Percentiles rank a stretch among this genome's conserved stretches.
These are phyloP conservation scores for Chrysoporthe deuterocubensis DNA, from an alignment of 2,329 filamentous ascomycete species.

Conservation along the genomic window DNA sequence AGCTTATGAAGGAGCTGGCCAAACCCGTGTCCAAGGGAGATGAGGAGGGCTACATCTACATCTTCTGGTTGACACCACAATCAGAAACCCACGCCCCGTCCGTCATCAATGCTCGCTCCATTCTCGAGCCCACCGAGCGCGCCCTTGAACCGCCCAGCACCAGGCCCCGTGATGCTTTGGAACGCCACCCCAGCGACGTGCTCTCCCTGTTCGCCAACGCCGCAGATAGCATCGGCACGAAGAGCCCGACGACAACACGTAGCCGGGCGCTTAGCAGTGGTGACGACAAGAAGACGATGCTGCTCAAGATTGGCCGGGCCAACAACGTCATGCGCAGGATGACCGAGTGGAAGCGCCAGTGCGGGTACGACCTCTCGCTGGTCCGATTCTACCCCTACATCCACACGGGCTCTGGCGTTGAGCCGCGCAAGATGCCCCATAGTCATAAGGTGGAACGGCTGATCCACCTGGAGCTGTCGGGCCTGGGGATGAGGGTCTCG, in stretches of 20 bases:
- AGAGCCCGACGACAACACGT: conserved; percentile 29
- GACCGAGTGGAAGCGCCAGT: conserved; percentile 93
- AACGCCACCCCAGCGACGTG: conserved; percentile 58
- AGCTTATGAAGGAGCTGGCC: conserved; percentile 75
- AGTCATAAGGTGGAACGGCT: conserved; percentile 87
- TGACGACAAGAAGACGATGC: conserved; percentile 59
- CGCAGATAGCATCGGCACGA: conserved; percentile 31
- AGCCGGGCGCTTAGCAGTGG: conserved; percentile 31
- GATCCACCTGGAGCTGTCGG: conserved; percentile 84
- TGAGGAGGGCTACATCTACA: conserved; percentile 94
- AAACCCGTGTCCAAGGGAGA: conserved; percentile 75
- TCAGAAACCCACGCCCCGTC: conserved; percentile 58
- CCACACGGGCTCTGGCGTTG: conserved; percentile 44
- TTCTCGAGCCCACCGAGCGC: conserved; percentile 53
- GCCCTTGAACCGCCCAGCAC: conserved; percentile 48
- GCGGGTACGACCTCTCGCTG: conserved; percentile 84
- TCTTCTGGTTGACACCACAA: conserved; percentile 90
- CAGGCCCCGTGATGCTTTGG: conserved; percentile 37
- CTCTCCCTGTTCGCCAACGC: conserved; percentile 53
- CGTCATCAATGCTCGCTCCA: conserved; percentile 61
- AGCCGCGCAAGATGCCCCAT: conserved; percentile 76
- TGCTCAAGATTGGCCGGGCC: conserved; percentile 69
- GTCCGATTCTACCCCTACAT: conserved; percentile 91
- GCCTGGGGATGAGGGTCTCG: conserved; percentile 58
- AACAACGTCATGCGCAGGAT: conserved; percentile 88